These are phyloP conservation scores for Crithidia fasciculata DNA, from an alignment of 208 protist genomes.

Conservation along the genomic window DNA sequence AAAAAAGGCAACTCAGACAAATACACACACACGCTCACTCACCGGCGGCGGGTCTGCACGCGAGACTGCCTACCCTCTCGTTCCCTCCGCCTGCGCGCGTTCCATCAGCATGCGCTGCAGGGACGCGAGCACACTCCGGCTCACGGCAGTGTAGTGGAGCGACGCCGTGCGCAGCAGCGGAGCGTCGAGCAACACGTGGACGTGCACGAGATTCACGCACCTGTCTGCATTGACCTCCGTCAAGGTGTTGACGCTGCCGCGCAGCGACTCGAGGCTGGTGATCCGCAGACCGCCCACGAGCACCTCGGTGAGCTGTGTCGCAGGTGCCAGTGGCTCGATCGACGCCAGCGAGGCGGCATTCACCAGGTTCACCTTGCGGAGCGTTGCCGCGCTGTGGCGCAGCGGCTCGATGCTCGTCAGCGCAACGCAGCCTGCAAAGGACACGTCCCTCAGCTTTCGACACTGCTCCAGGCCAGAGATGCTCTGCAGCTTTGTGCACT, in stretches of 20 bases:
- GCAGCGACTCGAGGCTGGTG: neutral
- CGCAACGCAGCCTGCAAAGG: neutral
- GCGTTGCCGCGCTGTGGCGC: conserved; percentile 12
- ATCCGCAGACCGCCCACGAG: neutral
- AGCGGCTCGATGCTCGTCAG: conserved; percentile 7
- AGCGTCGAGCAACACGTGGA: neutral
- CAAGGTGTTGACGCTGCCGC: conserved; percentile 3
- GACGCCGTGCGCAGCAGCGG: too few species aligned
- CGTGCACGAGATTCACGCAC: neutral
- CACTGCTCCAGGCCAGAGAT: neutral
- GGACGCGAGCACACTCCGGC: too few species aligned
- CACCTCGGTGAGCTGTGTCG: neutral
- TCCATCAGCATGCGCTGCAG: too few species aligned
- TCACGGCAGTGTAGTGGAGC: too few species aligned
- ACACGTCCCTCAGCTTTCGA: neutral
- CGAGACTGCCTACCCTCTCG: too few species aligned
- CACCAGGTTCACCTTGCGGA: conserved; percentile 2
- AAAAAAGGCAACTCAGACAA: too few species aligned
- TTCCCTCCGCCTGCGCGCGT: too few species aligned
- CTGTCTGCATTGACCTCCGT: neutral
- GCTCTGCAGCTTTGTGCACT: neutral
- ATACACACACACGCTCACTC: too few species aligned
- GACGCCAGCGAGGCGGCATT: neutral
- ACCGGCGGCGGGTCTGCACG: too few species aligned
- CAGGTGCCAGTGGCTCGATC: neutral